Evolutionary conservation across 2,329 filamentous ascomycete species (phyloP), one percentile per base, ranked within the genome.

Genomic region (Moelleriella libera): DNA sequence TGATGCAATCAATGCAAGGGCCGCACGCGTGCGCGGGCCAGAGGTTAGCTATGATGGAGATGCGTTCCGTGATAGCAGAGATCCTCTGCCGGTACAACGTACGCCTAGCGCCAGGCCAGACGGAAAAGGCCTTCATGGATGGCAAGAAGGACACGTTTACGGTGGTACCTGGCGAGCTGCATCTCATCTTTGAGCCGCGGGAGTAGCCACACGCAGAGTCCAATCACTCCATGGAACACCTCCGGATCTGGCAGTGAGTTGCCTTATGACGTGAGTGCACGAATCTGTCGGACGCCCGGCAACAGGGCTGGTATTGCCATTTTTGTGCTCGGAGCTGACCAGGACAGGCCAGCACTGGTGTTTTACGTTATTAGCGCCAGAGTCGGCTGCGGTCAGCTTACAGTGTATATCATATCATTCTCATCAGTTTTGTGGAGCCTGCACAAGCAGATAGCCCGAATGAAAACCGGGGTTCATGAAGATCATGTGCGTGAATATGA

Each of bases 11-110:
- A 7, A 28, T 30, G 30, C 30, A 14, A 51, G 50, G 50, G 28
- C 45, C 49, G 7, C 49, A 47, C 30, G 43, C 30, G 2, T 54
- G 52, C 6, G 47, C 48, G 6, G 52, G 52, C 14, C 51, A 42
- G 30, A 49, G 42, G 8, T 12, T 52, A 1, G 50, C 46, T 4
- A 32, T 50, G 7, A 37, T 46, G 28, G 50, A 47, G 40, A 7
- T 50, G 3, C 46, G 53, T 11, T 9, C 9, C 5, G 41, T 31
- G 9, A 47, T 30, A 2, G 42, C 41, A 29, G 5, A 10, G 7
- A 34, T 47, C 5, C 10, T 47, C 6, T 41, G 11, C 21, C 45
- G 41, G 12, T 47, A 47, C 45, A 8, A 43, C 41, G 14, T 47
- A 10, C 40, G 30, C 40, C n/a, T 47, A 1, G 40, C 45, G 7